These are phyloP conservation scores for Alternaria angustiovoidea DNA, from an alignment of 2,329 filamentous ascomycete genomes.

Conservation along the genomic window DNA sequence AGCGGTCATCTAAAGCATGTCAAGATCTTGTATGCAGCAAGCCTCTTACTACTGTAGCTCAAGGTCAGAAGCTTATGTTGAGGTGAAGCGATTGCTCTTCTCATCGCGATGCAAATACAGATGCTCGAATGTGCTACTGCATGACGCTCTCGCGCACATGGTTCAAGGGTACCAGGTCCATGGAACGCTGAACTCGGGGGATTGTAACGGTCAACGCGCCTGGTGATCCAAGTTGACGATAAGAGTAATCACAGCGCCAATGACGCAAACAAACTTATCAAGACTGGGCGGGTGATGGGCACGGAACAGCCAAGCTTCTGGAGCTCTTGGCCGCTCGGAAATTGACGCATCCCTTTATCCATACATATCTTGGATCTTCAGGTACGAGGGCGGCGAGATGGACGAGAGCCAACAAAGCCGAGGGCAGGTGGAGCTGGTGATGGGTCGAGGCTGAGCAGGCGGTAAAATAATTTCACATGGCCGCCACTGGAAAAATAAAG, in stretches of 20 bases:
- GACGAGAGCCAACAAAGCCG: conserved; percentile 7
- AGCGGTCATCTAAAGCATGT: conserved; percentile 12
- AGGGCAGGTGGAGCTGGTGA: conserved; percentile 7
- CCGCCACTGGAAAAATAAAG: conserved; percentile 14
- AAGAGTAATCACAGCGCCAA: not conserved
- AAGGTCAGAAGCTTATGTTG: conserved; percentile 3
- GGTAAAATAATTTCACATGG: conserved; percentile 4
- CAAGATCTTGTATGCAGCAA: conserved; percentile 24
- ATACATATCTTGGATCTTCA: conserved; percentile 11
- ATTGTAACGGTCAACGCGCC: not conserved
- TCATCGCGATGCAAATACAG: not conserved
- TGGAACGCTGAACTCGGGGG: not conserved
- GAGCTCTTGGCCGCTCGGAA: conserved; percentile 16
- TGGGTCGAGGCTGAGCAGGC: conserved; percentile 24
- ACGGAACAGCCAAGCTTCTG: conserved; percentile 23
- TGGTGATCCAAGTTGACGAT: not conserved
- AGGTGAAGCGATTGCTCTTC: not conserved
- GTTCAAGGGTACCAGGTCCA: not conserved
- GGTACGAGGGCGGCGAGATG: conserved; percentile 12
- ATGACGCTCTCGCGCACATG: not conserved
- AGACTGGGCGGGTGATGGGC: conserved; percentile 8
- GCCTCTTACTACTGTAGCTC: conserved; percentile 15
- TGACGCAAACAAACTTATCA: conserved; percentile 12
- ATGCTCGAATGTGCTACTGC: not conserved
- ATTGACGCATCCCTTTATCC: conserved; percentile 17